Percentiles rank a stretch among this genome's conserved stretches.
Conservation (phyloP, 2,329 filamentous ascomycete species). For the Niveomyces coronatus region DNA sequence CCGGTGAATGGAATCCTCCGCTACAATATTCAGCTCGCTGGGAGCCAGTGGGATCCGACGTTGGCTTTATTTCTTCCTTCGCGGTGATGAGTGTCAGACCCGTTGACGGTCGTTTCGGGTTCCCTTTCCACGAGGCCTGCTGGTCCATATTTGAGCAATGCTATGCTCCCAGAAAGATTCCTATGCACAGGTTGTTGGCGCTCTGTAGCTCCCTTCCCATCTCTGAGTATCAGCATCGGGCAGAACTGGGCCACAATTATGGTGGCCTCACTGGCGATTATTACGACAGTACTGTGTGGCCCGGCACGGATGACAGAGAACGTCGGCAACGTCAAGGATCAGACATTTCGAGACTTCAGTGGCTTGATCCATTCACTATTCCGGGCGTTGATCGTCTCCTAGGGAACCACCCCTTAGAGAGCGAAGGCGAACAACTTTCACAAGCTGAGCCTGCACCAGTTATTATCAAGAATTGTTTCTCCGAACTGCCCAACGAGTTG, state of each 20-base stretch:
- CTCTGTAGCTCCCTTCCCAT: constrained; percentile 1
- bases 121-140: constrained; percentile 4
- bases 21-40: too few relatives aligned
- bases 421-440: too few relatives aligned
- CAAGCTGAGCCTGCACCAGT: too few relatives aligned
- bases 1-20: too few relatives aligned
- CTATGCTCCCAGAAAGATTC: background rate
- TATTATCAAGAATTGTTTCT: background rate
- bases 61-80: background rate
- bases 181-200: background rate
- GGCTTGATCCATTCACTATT: background rate
- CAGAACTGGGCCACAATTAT: background rate
- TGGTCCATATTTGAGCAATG: background rate
- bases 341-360: background rate
- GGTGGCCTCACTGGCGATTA: background rate
- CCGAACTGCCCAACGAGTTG: background rate
- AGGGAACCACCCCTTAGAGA: background rate
- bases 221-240: background rate
- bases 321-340: background rate
- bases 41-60: too few relatives aligned
- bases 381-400: background rate
- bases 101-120: background rate
- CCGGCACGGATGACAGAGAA: background rate
- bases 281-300: background rate
- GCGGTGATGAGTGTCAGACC: background rate